Evolutionary conservation across 2,329 filamentous ascomycete genomes (phyloP).

Genomic region (Ascochyta clinopodiicola): DNA sequence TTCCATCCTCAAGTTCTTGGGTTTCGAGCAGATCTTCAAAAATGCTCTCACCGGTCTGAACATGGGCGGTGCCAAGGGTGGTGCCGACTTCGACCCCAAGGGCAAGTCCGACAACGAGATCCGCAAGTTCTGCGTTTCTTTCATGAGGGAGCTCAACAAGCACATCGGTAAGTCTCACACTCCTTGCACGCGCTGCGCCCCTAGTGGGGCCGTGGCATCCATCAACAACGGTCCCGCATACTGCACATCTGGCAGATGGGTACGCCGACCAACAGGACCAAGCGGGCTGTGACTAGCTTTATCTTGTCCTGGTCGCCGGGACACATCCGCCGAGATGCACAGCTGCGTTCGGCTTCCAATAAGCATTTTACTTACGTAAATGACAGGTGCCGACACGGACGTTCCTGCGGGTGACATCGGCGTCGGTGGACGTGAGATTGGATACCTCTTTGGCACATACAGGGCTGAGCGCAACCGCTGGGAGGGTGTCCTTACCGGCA

Average conservation of each 20-base stretch:
- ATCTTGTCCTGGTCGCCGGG: conserved; percentile 15
- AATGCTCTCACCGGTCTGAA: conserved; percentile 94
- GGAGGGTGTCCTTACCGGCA: conserved; percentile 96
- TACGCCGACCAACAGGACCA: conserved; percentile 19
- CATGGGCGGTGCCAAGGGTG: conserved; percentile 98
- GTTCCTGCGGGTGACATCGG: conserved; percentile 98
- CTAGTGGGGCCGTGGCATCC: conserved; percentile 20
- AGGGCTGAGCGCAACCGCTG: conserved; percentile 86
- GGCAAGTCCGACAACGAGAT: conserved; percentile 98
- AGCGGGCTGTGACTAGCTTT: conserved; percentile 21
- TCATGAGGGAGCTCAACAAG: conserved; percentile 94
- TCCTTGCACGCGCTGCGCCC: conserved; percentile 10
- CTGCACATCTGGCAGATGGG: conserved; percentile 10
- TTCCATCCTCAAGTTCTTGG: conserved; percentile 88
- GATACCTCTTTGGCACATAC: conserved; percentile 94
- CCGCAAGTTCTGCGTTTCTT: conserved; percentile 92
- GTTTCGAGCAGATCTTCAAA: conserved; percentile 99
- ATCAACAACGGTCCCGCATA: conserved; percentile 23
- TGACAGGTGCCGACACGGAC: conserved; percentile 79
- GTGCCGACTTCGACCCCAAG: conserved; percentile 98
- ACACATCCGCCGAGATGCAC: neutral
- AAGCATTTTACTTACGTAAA: conserved; percentile 50
- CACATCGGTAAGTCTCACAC: conserved; percentile 68
- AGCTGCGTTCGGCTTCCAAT: conserved; percentile 16
- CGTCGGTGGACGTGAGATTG: conserved; percentile 89